Evolutionary conservation across 2,329 filamentous ascomycete genomes (phyloP), one percentile per base, ranked within the genome.

Genomic region (Daldinia eschscholtzii): DNA sequence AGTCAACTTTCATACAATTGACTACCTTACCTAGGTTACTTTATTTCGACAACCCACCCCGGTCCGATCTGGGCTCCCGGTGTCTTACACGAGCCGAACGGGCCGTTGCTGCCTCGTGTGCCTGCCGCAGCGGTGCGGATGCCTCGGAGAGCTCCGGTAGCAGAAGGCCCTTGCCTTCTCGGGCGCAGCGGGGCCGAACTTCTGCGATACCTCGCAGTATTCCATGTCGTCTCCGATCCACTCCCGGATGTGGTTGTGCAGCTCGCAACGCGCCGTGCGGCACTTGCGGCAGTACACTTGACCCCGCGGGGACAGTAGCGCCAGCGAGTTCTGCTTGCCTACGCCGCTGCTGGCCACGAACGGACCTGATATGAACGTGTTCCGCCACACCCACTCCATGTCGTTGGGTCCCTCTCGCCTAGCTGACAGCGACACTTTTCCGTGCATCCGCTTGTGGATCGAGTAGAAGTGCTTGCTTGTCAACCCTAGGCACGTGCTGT

Each of bases 241-340:
- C 44, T 82, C 83, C 74, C 83, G 82, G 72, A 91, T 83, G 76
- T 91, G 88, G 71, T 86, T 85, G 79, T 89, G 87, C 65, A 91
- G 82, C 80, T 90, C 87, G 77, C 88, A 91, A 39, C 88, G 84
- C 44, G 82, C 85, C 66, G 87, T 84, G 56, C 87, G 87, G 70
- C 88, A 91, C 77, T 89, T 89, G 65, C 85, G 83, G 78, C 88
- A 91, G 77, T 88, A 86, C 5, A 88, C 86, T 74, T 89, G 87
- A 23, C 87, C 88, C 62, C 84, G 84, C 56, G 87, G 83, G 26
- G 86, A 83, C 72, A 88, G 79, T 75, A 80, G 79, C 6, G 84
- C 82, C 39, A 86, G 81, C 30, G 78, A 76, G 65, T 74, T 75
- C 59, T 74, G 73, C 64, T 70, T 72, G 70, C 65, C 61, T 23